A percentile compares a stretch with the other conserved stretches of the same genome.
These are phyloP conservation scores for Malassezia arunalokei DNA, from an alignment of 1,284 basidiomycete species.

Conservation along the genomic window DNA sequence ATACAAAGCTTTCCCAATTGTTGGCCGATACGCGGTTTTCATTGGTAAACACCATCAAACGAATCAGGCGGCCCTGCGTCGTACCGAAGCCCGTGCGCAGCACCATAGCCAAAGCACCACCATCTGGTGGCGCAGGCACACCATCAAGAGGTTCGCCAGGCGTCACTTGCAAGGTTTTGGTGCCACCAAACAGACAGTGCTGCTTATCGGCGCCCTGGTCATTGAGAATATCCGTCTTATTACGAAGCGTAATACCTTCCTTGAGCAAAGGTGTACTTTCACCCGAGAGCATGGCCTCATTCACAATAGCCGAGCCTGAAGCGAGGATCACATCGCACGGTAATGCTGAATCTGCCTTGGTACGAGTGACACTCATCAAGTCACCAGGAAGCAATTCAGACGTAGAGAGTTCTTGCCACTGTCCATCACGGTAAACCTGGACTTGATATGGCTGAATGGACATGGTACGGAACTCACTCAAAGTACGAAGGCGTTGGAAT, in stretches of 20 bases:
- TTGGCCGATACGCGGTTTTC: conserved; percentile 43
- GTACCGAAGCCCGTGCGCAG: conserved; percentile 45
- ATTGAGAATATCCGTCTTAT: conserved; percentile 34
- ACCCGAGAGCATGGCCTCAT: conserved; percentile 46
- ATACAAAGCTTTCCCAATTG: conserved; percentile 44
- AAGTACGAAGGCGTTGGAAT: conserved; percentile 40
- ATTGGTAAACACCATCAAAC: conserved; percentile 46
- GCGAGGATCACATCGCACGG: conserved; percentile 39
- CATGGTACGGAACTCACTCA: conserved; percentile 46
- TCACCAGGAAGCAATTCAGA: conserved; percentile 41
- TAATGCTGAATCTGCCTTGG: conserved; percentile 42
- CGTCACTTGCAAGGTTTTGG: conserved; percentile 44
- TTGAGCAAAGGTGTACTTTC: conserved; percentile 45
- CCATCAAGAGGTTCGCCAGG: conserved; percentile 25
- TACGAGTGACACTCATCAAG: conserved; percentile 40
- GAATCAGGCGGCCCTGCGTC: conserved; percentile 44
- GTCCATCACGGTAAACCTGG: conserved; percentile 33
- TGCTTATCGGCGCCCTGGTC: conserved; percentile 41
- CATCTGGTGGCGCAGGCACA: conserved; percentile 34
- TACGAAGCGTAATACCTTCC: conserved; percentile 41
- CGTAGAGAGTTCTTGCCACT: conserved; percentile 35
- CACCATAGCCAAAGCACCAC: conserved; percentile 36
- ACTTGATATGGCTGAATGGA: conserved; percentile 43
- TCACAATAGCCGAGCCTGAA: conserved; percentile 38
- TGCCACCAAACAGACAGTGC: conserved; percentile 45